These are phyloP conservation scores for Tricholoma flavovirens DNA, from an alignment of 768 basidiomycete species.

Conservation along the genomic window DNA sequence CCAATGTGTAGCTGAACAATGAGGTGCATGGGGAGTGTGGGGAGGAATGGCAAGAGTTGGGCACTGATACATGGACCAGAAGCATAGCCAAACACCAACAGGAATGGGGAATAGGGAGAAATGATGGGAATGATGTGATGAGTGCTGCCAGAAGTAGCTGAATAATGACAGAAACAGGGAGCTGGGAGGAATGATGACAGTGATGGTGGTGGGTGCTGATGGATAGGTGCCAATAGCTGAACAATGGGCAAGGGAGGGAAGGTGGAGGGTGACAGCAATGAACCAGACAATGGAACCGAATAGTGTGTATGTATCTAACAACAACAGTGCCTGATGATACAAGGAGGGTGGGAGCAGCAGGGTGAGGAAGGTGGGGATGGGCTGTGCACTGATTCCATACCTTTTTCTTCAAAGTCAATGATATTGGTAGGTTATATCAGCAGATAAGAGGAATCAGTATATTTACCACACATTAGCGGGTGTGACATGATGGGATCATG, in stretches of 20 bases:
- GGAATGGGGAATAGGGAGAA: not conserved
- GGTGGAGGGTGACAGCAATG: not conserved
- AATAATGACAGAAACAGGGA: not conserved
- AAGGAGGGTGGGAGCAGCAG: not conserved
- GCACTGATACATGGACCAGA: too few species aligned
- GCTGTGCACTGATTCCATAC: not conserved
- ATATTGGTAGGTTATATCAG: not conserved
- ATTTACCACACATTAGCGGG: not conserved
- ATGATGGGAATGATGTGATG: not conserved
- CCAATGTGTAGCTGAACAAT: too few species aligned
- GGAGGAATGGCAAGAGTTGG: too few species aligned
- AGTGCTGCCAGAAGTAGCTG: not conserved
- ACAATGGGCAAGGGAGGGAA: too few species aligned
- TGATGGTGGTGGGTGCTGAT: too few species aligned
- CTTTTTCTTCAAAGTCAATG: not conserved
- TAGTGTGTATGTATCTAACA: not conserved
- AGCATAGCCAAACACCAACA: too few species aligned
- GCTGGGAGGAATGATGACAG: not conserved
- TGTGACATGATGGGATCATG: too few species aligned
- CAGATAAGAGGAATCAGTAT: not conserved
- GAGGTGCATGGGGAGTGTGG: too few species aligned
- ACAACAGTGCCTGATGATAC: not conserved
- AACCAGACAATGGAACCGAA: not conserved
- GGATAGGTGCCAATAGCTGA: not conserved
- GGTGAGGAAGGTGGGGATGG: not conserved